A percentile compares a stretch with the other conserved stretches of the same genome.
These are phyloP conservation scores for Trapa incisa DNA, from an alignment of 345 rosid genomes.

Conservation along the genomic window DNA sequence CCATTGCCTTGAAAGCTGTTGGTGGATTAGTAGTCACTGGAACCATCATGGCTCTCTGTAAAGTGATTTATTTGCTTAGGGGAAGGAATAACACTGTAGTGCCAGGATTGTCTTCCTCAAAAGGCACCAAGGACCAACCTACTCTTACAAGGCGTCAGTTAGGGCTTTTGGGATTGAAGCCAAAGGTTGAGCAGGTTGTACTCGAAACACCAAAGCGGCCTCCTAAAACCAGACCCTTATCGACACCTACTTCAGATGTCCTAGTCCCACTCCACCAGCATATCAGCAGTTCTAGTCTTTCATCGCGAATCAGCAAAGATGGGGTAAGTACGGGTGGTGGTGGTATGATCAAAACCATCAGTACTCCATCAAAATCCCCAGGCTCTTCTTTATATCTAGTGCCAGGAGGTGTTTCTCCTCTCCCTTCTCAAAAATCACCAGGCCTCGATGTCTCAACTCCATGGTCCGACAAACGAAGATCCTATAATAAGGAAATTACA, in stretches of 20 bases:
- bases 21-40: conserved; percentile 46
- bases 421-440: conserved; percentile 46
- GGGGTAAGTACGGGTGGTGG: conserved; percentile 36
- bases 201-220: conserved; percentile 46
- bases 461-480: conserved; percentile 56
- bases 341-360: conserved; percentile 32
- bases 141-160: conserved; percentile 53
- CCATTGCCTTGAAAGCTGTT: conserved; percentile 34
- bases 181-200: conserved; percentile 33
- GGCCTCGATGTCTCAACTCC: conserved; percentile 59
- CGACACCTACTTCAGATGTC: conserved; percentile 34
- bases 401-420: conserved; percentile 45
- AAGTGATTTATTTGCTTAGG: conserved; percentile 41
- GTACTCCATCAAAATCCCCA: conserved; percentile 47
- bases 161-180: conserved; percentile 63
- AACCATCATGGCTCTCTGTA: conserved; percentile 44
- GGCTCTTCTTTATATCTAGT: conserved; percentile 59
- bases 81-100: conserved; percentile 18
- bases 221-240: conserved; percentile 41
- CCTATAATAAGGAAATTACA: conserved; percentile 47
- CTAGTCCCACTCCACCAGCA: conserved; percentile 81
- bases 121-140: conserved; percentile 40
- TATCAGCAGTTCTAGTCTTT: conserved; percentile 37
- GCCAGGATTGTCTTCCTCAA: conserved; percentile 23
- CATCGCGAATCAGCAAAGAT: conserved; percentile 37